phyloP scores from a whole-genome alignment of 2,329 filamentous ascomycete species.

The Colletotrichum echinochloae region DNA sequence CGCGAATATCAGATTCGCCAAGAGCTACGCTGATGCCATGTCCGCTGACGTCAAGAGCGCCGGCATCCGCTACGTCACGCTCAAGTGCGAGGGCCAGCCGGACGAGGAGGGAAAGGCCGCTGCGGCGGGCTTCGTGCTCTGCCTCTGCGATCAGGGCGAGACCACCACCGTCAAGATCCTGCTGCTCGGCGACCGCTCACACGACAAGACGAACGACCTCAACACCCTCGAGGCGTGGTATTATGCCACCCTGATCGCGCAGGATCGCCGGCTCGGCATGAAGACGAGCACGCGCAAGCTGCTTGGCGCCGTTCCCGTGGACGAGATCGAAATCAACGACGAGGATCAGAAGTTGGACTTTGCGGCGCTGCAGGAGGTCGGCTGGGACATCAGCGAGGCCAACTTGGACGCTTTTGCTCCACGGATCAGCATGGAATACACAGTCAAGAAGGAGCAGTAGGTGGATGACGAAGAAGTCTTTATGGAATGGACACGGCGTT shows the following conservation, averaged over 20 bases:
- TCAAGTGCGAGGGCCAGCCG: background rate
- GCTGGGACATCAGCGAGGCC: slow-evolving; percentile 1
- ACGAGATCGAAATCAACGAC: background rate
- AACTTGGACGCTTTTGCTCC: slow-evolving; percentile 16
- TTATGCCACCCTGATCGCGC: slow-evolving; percentile 6
- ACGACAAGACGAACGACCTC: background rate
- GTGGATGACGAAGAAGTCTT: background rate
- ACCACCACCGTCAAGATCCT: slow-evolving; percentile 26
- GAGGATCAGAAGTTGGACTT: background rate
- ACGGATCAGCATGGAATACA: background rate
- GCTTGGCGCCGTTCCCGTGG: background rate
- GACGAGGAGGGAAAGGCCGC: background rate
- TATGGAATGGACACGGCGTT: background rate
- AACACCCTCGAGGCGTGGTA: slow-evolving; percentile 7
- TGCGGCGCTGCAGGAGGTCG: slow-evolving; percentile 1
- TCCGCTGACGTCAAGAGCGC: slow-evolving; percentile 2
- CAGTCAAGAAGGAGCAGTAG: slow-evolving; percentile 10
- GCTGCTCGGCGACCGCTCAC: slow-evolving; percentile 10
- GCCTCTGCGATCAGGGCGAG: background rate
- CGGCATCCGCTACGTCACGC: background rate
- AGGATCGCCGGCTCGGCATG: background rate
- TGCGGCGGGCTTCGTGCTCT: slow-evolving; percentile 1
- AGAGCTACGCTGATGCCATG: slow-evolving; percentile 53
- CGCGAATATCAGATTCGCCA: slow-evolving; percentile 55
- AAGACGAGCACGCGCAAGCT: background rate